phyloP scores from a whole-genome alignment of 2,329 filamentous ascomycete species.

The Colletotrichum somersetense region DNA sequence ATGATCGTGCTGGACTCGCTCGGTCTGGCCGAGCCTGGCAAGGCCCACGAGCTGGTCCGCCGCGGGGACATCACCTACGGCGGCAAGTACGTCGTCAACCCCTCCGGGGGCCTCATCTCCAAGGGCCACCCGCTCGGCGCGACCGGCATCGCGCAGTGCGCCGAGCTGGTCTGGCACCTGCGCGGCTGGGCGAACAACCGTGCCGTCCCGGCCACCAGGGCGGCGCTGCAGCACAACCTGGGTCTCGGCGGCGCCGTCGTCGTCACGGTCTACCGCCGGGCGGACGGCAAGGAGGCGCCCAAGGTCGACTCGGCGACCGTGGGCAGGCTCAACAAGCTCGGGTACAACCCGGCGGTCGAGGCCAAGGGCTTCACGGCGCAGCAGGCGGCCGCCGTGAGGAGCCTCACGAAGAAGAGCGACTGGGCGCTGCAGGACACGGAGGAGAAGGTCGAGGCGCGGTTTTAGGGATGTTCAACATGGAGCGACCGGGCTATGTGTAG shows the following conservation, averaged over 20 bases:
- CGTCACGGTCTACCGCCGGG: constrained; percentile 88
- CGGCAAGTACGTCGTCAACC: constrained; percentile 86
- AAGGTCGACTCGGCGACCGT: constrained; percentile 73
- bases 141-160: constrained; percentile 94
- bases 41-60: constrained; percentile 92
- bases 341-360: constrained; percentile 92
- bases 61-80: constrained; percentile 93
- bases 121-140: constrained; percentile 96
- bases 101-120: constrained; percentile 92
- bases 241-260: constrained; percentile 92
- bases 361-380: constrained; percentile 88
- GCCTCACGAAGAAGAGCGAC: constrained; percentile 71
- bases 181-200: constrained; percentile 97
- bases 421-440: constrained; percentile 81
- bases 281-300: constrained; percentile 77
- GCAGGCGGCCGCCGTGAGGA: constrained; percentile 79
- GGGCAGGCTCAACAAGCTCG: constrained; percentile 75
- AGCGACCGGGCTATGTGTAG: not conserved
- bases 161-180: constrained; percentile 95
- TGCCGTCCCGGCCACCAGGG: constrained; percentile 74
- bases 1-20: constrained; percentile 91
- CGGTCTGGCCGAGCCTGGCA: constrained; percentile 81
- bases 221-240: constrained; percentile 91
- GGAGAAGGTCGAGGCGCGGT: constrained; percentile 56
- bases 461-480: constrained; percentile 44